Conservation (phyloP, 371 early-diverging fungal species). For the Syncephalastrum racemosum region DNA sequence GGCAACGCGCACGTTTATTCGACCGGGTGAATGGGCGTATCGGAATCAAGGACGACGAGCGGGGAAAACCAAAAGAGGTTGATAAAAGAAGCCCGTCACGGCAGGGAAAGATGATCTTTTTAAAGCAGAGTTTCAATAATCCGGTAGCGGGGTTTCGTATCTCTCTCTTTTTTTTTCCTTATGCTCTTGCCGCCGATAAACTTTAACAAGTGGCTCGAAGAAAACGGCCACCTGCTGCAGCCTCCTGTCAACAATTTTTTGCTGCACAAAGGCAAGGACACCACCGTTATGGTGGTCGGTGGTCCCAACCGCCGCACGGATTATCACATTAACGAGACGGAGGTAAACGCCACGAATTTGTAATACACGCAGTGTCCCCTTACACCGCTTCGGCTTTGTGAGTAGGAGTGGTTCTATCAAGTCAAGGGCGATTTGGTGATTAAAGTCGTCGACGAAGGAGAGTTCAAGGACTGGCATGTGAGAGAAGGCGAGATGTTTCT, state of each 20-base stretch:
- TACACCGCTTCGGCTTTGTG: background rate
- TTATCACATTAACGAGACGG: conserved; percentile 95
- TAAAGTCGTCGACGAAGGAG: conserved; percentile 79
- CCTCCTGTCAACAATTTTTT: conserved; percentile 96
- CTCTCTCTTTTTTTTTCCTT: conserved; percentile 12
- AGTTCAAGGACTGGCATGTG: conserved; percentile 81
- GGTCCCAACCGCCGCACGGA: conserved; percentile 88
- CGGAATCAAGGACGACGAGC: too few relatives aligned
- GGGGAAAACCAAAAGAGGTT: too few relatives aligned
- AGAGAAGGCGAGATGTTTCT: conserved; percentile 95
- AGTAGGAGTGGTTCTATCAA: conserved; percentile 96
- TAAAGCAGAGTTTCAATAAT: too few relatives aligned
- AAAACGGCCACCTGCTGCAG: conserved; percentile 78
- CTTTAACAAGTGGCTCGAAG: conserved; percentile 84
- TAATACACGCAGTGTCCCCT: background rate
- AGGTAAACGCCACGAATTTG: conserved; percentile 49
- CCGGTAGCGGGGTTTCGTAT: background rate
- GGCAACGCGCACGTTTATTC: too few relatives aligned
- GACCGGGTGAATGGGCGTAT: too few relatives aligned
- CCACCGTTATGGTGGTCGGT: conserved; percentile 87
- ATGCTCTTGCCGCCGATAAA: conserved; percentile 70
- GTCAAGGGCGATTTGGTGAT: conserved; percentile 88
- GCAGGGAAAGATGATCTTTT: too few relatives aligned
- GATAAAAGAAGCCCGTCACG: too few relatives aligned
- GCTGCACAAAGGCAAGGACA: conserved; percentile 79